Conservation (phyloP, 176 grass and related monocot species). For the Eleusine indica region DNA sequence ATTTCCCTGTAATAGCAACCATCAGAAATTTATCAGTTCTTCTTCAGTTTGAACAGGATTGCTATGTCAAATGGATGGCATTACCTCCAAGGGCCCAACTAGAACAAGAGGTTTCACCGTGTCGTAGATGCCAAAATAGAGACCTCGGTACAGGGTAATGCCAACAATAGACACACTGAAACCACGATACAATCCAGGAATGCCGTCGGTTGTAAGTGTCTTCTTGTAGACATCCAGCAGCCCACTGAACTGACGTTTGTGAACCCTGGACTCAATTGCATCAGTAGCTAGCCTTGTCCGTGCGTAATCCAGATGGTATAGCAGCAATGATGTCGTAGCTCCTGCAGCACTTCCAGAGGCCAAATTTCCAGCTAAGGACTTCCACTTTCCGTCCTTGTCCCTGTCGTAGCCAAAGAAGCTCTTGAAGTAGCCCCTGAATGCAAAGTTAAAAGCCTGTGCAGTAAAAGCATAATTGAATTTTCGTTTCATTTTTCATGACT, state of each 20-base stretch:
- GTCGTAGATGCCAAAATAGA: slow-evolving; percentile 94
- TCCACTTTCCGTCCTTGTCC: slow-evolving; percentile 68
- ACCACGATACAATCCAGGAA: slow-evolving; percentile 83
- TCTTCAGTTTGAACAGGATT: not conserved
- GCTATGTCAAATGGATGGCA: slow-evolving; percentile 23
- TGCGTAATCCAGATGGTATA: slow-evolving; percentile 95
- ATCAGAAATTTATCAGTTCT: slow-evolving; percentile 22
- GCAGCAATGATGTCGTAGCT: slow-evolving; percentile 73
- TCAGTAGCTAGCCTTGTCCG: slow-evolving; percentile 81
- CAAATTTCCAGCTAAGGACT: slow-evolving; percentile 78
- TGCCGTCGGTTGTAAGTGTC: slow-evolving; percentile 66
- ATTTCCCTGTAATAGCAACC: slow-evolving; percentile 65
- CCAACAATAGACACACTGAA: slow-evolving; percentile 83
- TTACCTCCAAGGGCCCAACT: slow-evolving; percentile 84
- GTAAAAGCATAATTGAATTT: slow-evolving; percentile 9
- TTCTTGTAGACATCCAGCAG: slow-evolving; percentile 83
- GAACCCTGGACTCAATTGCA: slow-evolving; percentile 57
- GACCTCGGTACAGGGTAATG: slow-evolving; percentile 81
- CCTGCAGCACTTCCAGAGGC: slow-evolving; percentile 80
- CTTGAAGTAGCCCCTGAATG: slow-evolving; percentile 92
- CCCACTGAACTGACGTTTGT: slow-evolving; percentile 70
- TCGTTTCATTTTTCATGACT: not conserved
- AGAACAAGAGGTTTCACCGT: slow-evolving; percentile 82
- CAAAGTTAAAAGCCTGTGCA: slow-evolving; percentile 92
- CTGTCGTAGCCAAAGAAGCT: slow-evolving; percentile 69